Evolutionary conservation across 768 basidiomycete species (phyloP), one percentile per base, ranked within the genome.

Genomic region (Pholiota conissans): DNA sequence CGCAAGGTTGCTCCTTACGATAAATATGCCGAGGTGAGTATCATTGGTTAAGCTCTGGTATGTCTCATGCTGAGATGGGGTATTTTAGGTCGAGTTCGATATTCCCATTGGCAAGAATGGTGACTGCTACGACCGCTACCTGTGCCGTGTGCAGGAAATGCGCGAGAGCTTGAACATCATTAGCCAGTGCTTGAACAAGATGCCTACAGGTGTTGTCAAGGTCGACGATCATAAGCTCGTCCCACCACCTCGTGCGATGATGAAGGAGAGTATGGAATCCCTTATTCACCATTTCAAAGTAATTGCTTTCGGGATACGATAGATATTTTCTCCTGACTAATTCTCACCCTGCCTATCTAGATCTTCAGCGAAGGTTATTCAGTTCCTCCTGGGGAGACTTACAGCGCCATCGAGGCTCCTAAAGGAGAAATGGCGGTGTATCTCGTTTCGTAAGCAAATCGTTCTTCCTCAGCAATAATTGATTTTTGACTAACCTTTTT

Each of bases 361-460:
- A 83, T 97, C 65, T 98, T 94, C 79, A 92, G 90, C 52, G 96
- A 98, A 74, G 96, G 96, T 11, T 98, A 92, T 77, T 91, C 92
- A 24, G 96, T 98, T 26, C 97, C 97, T 16, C 91, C 93, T 16
- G 91, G 91, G 20, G 95, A 98, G 76, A 98, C 96, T 0, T 98
- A 99, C 79, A 86, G 84, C 49, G 96, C 96, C 2, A 98, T 98
- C 63, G 97, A 99, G 75, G 96, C 96, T 7, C 96, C 96, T 45
- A 98, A 99, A 76, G 95, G 95, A 61, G 96, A 98, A 76, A 98
- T 98, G 95, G 96, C 82, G 63, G 96, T 99, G 46, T 99, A 95
- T 78, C 87, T 99, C 51, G 94, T 99, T 61, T 97, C 95, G 85
- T 91, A 65, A 66, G 89, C 56, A n/a, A 22, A 8, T 40, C 32